Percentiles rank a stretch among this genome's conserved stretches.
Conservation (phyloP, 140 eudicot genomes). For the Cichorium intybus region DNA sequence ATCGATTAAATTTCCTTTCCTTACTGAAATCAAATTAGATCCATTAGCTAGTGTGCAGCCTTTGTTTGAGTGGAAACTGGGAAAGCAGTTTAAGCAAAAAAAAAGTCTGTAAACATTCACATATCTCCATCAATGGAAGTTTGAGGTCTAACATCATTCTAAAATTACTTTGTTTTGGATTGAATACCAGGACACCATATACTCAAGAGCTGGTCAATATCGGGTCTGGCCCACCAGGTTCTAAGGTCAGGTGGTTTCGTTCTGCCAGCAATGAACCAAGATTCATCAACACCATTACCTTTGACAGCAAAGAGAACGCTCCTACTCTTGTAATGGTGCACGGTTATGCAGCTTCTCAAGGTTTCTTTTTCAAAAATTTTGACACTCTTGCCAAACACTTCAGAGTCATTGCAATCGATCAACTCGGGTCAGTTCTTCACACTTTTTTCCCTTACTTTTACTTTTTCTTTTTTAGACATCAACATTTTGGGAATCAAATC, state of each 20-base stretch:
- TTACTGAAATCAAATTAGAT: neutral
- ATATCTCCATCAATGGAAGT: neutral
- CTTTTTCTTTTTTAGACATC: neutral
- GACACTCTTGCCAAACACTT: slow-evolving; percentile 79
- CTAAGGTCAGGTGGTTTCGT: slow-evolving; percentile 82
- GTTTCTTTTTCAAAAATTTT: slow-evolving; percentile 81
- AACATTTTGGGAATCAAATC: neutral
- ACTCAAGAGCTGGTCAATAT: slow-evolving; percentile 71
- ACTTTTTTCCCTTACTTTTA: no score
- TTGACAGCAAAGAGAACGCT: slow-evolving; percentile 66
- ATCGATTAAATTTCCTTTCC: no score
- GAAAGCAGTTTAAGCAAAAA: neutral
- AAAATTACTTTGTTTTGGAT: slow-evolving; percentile 18
- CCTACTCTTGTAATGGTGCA: slow-evolving; percentile 96
- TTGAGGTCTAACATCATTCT: neutral
- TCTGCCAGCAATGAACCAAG: slow-evolving; percentile 75
- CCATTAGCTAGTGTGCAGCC: neutral
- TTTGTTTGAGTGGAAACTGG: neutral
- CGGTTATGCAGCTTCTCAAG: slow-evolving; percentile 93
- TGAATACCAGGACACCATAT: slow-evolving; percentile 64
- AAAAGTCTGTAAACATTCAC: neutral
- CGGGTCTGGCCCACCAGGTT: slow-evolving; percentile 90
- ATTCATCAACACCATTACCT: slow-evolving; percentile 77
- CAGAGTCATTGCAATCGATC: slow-evolving; percentile 85
- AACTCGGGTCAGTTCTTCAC: slow-evolving; percentile 66